Base-by-base conservation (phyloP, 768 basidiomycete species). In the Albatrellus ellisii region DNA sequence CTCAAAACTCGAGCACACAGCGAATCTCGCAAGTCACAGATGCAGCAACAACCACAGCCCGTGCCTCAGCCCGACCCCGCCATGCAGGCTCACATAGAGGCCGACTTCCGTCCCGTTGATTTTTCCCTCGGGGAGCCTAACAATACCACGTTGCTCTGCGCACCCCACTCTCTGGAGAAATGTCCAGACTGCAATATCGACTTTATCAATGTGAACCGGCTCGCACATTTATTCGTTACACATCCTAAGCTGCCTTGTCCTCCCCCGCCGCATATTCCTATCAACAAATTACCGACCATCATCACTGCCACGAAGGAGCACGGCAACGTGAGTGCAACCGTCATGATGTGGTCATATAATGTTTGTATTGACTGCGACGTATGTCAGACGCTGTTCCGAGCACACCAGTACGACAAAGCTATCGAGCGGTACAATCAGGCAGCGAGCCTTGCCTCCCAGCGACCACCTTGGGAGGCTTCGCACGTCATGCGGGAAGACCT, bases 401-500 rank as follows among this genome's bases (percentile, higher is more conserved):
- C 65, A 34, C 70, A 72, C n/a, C 68, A 82, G 36, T 75, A 76
- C 54, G 64, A 60, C 9, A 69, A 77, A 39, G 89, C 94, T 2
- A 75, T 92, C 47, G 63, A 72, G 46, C 72, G 77, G 27, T 98
- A 98, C 62, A 79, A 75, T 15, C 70, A 76, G 45, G 86, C 89
- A 26, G 78, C 82, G 8, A 69, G 69, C 47, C 67, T 89, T 27
- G 89, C 90, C 1, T 62, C 77, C 0, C 79, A 84, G 48, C 74
- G 94, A 20, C 82, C 89, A 2, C 78, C 85, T 28, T 97, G 92
- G 86, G 94, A 98, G 57, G 66, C 73, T n/a, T 77, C 79, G 43
- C 72, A 73, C 25, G 56, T 87, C 48, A 75, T 86, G 63, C 75
- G 87, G 44, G 95, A 99, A 50, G 95, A 99, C 54, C 71, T 95